Conservation (phyloP, 2,329 filamentous ascomycete genomes). For the Aureobasidium melanogenum region DNA sequence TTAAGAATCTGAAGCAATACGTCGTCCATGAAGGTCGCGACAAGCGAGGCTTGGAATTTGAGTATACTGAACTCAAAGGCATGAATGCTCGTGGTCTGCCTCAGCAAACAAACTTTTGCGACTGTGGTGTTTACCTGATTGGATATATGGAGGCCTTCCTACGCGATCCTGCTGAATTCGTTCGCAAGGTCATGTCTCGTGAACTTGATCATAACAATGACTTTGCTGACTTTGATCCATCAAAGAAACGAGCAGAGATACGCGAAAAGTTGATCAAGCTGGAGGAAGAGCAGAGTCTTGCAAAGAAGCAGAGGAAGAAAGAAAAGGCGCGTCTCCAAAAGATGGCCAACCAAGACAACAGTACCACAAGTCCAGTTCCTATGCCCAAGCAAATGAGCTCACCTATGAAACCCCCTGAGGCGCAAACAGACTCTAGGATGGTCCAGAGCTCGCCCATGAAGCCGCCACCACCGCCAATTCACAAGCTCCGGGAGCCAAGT, state of each 20-base stretch:
- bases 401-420: not conserved
- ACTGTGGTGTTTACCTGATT: conserved; percentile 82
- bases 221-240: conserved; percentile 47
- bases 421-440: not conserved
- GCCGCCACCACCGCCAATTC: not conserved
- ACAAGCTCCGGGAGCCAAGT: not conserved
- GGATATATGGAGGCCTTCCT: conserved; percentile 80
- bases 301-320: conserved; percentile 30
- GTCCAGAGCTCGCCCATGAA: conserved; percentile 8
- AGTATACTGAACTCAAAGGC: conserved; percentile 40
- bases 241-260: conserved; percentile 55
- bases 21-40: conserved; percentile 61
- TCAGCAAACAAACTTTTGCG: conserved; percentile 71
- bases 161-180: conserved; percentile 61
- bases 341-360: not conserved
- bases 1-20: conserved; percentile 65
- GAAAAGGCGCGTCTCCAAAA: conserved; percentile 2
- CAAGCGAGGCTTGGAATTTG: conserved; percentile 46
- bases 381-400: not conserved
- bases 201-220: conserved; percentile 50
- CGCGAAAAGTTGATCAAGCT: conserved; percentile 57
- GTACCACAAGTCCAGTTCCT: not conserved
- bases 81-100: conserved; percentile 71
- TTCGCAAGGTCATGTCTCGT: conserved; percentile 55
- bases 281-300: conserved; percentile 47